Conservation (phyloP, 331 rosid species). For the Rosa hybrid region DNA sequence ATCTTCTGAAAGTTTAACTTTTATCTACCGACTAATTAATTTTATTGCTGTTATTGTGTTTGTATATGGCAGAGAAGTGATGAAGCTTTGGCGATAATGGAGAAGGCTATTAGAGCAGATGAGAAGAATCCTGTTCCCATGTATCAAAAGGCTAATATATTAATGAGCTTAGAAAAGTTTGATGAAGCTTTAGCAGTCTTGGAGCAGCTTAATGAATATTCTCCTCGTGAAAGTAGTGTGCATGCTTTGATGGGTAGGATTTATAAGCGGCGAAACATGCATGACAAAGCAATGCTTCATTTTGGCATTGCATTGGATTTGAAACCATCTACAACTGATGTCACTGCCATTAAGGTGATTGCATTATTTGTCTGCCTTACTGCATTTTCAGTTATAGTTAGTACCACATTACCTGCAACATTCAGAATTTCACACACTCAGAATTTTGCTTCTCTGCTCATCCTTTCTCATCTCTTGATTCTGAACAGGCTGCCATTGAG, state of each 20-base stretch:
- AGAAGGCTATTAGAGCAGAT: conserved; percentile 89
- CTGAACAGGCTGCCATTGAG: conserved; percentile 89
- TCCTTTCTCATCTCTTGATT: conserved; percentile 17
- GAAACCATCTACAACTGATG: conserved; percentile 95
- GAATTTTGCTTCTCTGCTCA: background rate
- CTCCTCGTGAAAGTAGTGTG: conserved; percentile 95
- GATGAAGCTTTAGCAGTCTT: conserved; percentile 87
- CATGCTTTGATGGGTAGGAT: conserved; percentile 95
- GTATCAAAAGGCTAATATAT: conserved; percentile 97
- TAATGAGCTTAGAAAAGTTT: conserved; percentile 66
- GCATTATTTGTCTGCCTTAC: background rate
- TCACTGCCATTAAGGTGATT: conserved; percentile 92
- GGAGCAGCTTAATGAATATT: conserved; percentile 84
- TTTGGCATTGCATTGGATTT: conserved; percentile 92
- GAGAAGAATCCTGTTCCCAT: conserved; percentile 96
- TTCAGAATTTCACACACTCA: background rate
- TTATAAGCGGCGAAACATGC: conserved; percentile 81
- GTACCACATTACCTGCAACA: background rate
- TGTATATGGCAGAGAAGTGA: conserved; percentile 64
- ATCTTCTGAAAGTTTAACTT: conserved; percentile 14
- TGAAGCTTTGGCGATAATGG: conserved; percentile 87
- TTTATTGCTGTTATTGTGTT: conserved; percentile 26
- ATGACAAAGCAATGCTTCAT: conserved; percentile 92
- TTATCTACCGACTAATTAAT: background rate
- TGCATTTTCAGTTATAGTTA: background rate